Conservation (phyloP, 208 protist genomes). For the Porcisia hertigi region DNA sequence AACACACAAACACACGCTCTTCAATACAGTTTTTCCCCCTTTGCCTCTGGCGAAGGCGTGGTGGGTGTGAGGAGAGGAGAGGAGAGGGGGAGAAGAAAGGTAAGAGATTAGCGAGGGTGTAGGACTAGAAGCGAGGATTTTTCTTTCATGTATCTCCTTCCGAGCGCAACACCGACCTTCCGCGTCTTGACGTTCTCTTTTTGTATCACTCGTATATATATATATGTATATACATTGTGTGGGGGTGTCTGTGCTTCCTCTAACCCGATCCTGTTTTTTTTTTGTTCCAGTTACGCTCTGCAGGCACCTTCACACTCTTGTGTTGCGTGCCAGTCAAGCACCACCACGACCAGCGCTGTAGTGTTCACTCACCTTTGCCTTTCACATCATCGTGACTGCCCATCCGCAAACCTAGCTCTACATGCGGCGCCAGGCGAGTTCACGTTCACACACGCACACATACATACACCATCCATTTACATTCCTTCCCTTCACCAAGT, state of each 20-base stretch:
- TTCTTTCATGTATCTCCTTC: too few species aligned
- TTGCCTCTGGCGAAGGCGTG: neutral
- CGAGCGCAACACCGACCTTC: too few species aligned
- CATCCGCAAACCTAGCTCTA: neutral
- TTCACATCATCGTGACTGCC: neutral
- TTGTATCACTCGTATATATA: neutral
- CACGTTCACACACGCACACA: neutral
- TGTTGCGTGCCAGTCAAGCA: neutral
- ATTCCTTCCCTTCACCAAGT: neutral
- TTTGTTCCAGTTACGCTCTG: neutral
- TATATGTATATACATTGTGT: neutral
- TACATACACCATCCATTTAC: neutral
- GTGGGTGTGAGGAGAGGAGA: neutral
- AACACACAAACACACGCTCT: neutral
- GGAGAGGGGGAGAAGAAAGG: neutral
- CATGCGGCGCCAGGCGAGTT: neutral
- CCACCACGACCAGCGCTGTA: neutral
- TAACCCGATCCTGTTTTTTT: neutral
- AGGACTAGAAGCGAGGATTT: too few species aligned
- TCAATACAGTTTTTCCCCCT: neutral
- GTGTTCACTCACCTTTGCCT: neutral
- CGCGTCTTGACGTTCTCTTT: too few species aligned
- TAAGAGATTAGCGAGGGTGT: too few species aligned
- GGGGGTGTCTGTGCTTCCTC: neutral
- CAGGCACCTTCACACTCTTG: neutral